Base-by-base conservation (phyloP, 164 flowering plant genomes). In the Euptelea pleiosperma region DNA sequence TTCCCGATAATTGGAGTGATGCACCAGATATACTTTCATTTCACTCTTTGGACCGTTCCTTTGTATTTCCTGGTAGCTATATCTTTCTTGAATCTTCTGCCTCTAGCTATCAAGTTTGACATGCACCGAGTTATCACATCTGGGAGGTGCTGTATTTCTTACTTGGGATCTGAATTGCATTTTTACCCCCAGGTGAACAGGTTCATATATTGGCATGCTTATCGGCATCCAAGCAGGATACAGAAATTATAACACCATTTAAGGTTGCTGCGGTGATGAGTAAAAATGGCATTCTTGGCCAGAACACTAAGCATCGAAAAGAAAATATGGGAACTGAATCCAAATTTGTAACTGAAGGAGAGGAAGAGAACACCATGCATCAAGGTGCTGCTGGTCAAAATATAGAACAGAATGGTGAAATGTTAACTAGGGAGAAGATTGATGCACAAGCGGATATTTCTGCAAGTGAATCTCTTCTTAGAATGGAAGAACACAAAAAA, bases 211-310 rank as follows among this genome's bases (percentile, higher is more conserved):
- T 90, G 47, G 97, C 84, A 55, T 93, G 99, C 64, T 74, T 90
- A 59, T 90, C 97, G 36, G 82, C 92, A 29, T 74, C 73, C 63
- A 84, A 87, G 72, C 79, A 79, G 68, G 92, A 88, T 34, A 76
- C 74, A 22, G 89, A 90, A 79, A 70, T 83, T 65, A 81, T 90
- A 34, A 93, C 99, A 46, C 97, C 99, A 22, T 93, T 93, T 65
- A 90, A 79, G 70, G 89, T 93, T 72, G 97, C 99, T 64, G 97
- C 94, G 21, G 73, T 77, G 51, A 82, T 90, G 87, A 83, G 75
- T 68, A 87, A 82, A 76, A 87, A 77, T 78, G 86, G 89, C 8
- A 61, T 55, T 43, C 33, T 30, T 33, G 74, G 78, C 19, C 73
- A 70, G n/a, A 61, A 59, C 42, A 35, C 63, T 24, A 73, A 74